phyloP scores from a whole-genome alignment of 805 yeast genomes.

The Candida succiphila region DNA sequence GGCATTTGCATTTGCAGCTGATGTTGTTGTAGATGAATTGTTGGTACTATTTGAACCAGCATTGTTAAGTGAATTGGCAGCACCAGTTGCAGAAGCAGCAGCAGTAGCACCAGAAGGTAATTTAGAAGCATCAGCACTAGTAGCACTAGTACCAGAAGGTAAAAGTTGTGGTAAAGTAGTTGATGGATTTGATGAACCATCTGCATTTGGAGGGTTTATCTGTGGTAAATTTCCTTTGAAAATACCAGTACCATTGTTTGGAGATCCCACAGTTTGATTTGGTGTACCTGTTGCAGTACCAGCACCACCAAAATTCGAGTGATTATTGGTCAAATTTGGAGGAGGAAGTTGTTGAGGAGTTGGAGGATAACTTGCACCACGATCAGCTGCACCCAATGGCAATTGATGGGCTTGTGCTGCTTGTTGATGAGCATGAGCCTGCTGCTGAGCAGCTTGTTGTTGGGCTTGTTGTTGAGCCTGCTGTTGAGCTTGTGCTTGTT shows the following conservation, averaged over 20 bases:
- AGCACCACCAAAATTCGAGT: slow-evolving; percentile 5
- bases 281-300: slow-evolving; percentile 17
- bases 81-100: slow-evolving; percentile 6
- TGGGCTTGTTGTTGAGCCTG: slow-evolving; percentile 11
- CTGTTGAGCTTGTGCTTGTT: slow-evolving; percentile 17
- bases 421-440: slow-evolving; percentile 7
- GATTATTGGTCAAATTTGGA: slow-evolving; percentile 16
- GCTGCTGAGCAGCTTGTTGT: slow-evolving; percentile 5
- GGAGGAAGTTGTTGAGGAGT: slow-evolving; percentile 26
- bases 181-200: slow-evolving; percentile 15
- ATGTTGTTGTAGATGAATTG: slow-evolving; percentile 3
- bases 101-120: slow-evolving; percentile 5
- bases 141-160: slow-evolving; percentile 14
- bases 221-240: slow-evolving; percentile 19
- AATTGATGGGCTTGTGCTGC: slow-evolving; percentile 8
- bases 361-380: slow-evolving; percentile 5
- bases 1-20: slow-evolving; percentile 18
- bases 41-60: background rate
- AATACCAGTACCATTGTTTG: slow-evolving; percentile 20
- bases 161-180: slow-evolving; percentile 12
- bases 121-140: slow-evolving; percentile 18
- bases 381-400: background rate
- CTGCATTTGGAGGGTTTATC: slow-evolving; percentile 13
- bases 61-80: slow-evolving; percentile 5
- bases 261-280: slow-evolving; percentile 2